Evolutionary conservation across 768 basidiomycete genomes (phyloP).

Genomic region (Cystobasidium onofrii): DNA sequence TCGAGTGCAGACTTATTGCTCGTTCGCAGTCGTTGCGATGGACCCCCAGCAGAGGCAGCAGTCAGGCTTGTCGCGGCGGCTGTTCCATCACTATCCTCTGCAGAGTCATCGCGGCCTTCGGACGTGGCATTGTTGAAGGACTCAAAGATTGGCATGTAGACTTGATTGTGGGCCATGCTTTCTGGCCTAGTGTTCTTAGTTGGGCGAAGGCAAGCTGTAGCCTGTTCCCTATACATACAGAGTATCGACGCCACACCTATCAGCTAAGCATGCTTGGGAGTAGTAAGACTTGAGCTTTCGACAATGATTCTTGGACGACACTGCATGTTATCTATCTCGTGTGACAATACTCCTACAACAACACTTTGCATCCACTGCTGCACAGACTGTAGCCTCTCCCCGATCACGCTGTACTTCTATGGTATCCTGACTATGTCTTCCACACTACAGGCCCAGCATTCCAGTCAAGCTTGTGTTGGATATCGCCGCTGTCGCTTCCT

Average conservation of each 20-base stretch:
- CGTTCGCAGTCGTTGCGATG: neutral
- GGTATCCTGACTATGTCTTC: too few species aligned
- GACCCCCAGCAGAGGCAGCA: neutral
- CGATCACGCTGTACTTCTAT: neutral
- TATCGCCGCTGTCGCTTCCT: constrained; percentile 1
- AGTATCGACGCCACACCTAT: too few species aligned
- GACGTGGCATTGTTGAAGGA: neutral
- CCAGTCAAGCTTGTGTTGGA: neutral
- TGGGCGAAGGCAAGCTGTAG: too few species aligned
- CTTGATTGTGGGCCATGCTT: neutral
- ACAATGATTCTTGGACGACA: too few species aligned
- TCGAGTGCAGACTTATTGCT: neutral
- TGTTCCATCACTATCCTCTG: neutral
- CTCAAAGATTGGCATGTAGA: neutral
- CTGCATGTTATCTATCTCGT: too few species aligned
- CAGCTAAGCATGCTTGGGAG: too few species aligned
- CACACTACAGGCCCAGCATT: neutral
- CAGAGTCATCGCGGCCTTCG: neutral
- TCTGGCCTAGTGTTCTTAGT: too few species aligned
- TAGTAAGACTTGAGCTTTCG: too few species aligned
- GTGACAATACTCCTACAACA: neutral
- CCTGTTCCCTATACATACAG: too few species aligned
- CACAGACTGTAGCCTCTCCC: neutral
- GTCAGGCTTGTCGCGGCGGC: neutral
- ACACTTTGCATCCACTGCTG: neutral